Conservation (phyloP, 345 rosid genomes). For the Populus simonii region DNA sequence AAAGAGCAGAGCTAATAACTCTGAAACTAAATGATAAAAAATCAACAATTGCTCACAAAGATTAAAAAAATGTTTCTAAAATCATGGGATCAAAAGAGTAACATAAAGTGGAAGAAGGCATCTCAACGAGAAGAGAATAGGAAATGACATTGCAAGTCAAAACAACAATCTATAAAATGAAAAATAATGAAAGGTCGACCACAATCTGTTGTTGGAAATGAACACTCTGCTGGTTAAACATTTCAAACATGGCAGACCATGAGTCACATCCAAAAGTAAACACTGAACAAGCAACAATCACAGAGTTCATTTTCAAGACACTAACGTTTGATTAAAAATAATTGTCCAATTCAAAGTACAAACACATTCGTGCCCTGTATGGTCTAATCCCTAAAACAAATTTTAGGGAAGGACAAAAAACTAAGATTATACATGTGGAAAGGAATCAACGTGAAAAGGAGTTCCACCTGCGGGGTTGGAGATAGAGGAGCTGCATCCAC, state of each 20-base stretch:
- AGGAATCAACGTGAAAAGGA: background rate
- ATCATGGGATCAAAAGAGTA: background rate
- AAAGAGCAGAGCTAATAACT: background rate
- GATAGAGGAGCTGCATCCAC: slow-evolving; percentile 62
- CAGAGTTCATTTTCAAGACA: no score
- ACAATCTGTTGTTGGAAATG: background rate
- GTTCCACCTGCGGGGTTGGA: slow-evolving; percentile 52
- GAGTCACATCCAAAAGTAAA: no score
- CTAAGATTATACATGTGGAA: background rate
- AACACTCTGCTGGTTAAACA: background rate
- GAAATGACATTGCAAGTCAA: background rate
- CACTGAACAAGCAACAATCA: no score
- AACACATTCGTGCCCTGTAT: background rate
- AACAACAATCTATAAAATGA: background rate
- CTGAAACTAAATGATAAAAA: background rate
- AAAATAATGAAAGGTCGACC: background rate
- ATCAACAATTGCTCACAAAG: background rate
- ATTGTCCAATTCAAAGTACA: background rate
- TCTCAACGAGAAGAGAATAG: background rate
- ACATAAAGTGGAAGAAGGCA: background rate
- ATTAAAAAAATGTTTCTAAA: background rate
- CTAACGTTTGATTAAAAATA: no score
- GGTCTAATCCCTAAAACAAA: background rate
- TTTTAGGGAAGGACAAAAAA: background rate
- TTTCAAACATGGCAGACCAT: background rate